phyloP scores from a whole-genome alignment of 805 yeast species.

The Grigorovia humatica region DNA sequence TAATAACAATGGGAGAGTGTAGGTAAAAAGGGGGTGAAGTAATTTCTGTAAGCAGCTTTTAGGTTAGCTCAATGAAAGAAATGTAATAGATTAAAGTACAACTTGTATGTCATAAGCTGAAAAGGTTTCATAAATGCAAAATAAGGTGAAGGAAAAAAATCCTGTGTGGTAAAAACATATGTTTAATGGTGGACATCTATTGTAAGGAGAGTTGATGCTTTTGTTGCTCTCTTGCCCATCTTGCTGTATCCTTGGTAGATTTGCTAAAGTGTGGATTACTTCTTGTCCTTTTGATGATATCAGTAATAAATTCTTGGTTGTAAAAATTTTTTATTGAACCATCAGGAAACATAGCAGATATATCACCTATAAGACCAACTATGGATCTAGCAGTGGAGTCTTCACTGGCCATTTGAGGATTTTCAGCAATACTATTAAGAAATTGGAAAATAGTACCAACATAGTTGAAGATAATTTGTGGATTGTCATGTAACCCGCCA shows the following conservation, averaged over 20 bases:
- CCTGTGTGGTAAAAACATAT: not conserved
- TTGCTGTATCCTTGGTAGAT: constrained; percentile 79
- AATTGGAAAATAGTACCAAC: constrained; percentile 63
- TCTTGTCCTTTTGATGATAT: constrained; percentile 65
- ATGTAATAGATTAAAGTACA: not conserved
- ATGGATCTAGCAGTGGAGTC: constrained; percentile 74
- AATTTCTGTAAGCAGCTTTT: too few species aligned
- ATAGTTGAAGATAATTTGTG: constrained; percentile 55
- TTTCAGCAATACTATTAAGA: constrained; percentile 47
- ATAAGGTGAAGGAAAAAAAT: not conserved
- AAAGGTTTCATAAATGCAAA: not conserved
- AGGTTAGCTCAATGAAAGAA: too few species aligned
- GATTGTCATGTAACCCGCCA: constrained; percentile 69
- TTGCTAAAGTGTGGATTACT: constrained; percentile 49
- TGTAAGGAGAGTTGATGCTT: constrained; percentile 22
- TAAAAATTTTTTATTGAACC: constrained; percentile 64
- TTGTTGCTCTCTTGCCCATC: constrained; percentile 86
- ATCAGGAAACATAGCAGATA: constrained; percentile 74
- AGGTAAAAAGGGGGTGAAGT: constrained; percentile 3
- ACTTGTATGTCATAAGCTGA: not conserved
- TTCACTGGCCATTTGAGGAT: constrained; percentile 46
- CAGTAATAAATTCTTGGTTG: constrained; percentile 68
- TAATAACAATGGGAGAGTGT: constrained; percentile 6
- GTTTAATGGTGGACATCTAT: constrained; percentile 1
- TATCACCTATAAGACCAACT: constrained; percentile 86